A percentile compares a stretch with the other conserved stretches of the same genome.
Evolutionary conservation across 805 yeast species (phyloP).

Genomic region (Saccharomyces cerevisiae): DNA sequence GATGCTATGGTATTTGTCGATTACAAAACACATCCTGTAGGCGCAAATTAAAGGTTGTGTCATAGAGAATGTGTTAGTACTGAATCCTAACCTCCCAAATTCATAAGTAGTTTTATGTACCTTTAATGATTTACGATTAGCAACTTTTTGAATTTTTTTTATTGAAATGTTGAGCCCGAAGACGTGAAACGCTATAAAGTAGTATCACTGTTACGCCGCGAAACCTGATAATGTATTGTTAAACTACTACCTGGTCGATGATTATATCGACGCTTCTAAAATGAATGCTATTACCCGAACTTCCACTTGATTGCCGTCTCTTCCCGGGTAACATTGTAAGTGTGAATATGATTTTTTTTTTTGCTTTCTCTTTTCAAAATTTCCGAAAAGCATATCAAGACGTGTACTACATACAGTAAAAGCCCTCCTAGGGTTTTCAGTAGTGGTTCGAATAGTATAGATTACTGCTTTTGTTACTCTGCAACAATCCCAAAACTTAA

Average conservation of each 20-base stretch:
- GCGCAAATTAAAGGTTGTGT: neutral
- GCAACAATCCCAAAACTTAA: neutral
- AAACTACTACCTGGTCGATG: neutral
- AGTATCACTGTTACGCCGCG: too few species aligned
- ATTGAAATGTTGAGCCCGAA: too few species aligned
- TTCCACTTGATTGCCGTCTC: neutral
- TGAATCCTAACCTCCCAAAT: neutral
- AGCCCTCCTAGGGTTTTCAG: neutral
- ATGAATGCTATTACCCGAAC: neutral
- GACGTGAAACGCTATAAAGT: neutral
- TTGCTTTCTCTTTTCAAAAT: neutral
- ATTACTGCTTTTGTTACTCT: neutral
- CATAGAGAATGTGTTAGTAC: neutral
- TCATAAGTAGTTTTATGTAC: neutral
- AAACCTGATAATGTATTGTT: neutral
- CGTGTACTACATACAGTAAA: neutral
- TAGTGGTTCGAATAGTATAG: neutral
- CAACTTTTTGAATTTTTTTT: neutral
- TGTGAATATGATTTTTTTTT: neutral
- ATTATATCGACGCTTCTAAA: too few species aligned
- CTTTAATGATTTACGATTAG: neutral
- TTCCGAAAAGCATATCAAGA: neutral
- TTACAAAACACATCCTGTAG: slow-evolving; percentile 45
- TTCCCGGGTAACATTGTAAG: neutral
- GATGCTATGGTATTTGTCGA: slow-evolving; percentile 61